phyloP scores from a whole-genome alignment of 257 asterid species.

The Solanum virginianum region DNA sequence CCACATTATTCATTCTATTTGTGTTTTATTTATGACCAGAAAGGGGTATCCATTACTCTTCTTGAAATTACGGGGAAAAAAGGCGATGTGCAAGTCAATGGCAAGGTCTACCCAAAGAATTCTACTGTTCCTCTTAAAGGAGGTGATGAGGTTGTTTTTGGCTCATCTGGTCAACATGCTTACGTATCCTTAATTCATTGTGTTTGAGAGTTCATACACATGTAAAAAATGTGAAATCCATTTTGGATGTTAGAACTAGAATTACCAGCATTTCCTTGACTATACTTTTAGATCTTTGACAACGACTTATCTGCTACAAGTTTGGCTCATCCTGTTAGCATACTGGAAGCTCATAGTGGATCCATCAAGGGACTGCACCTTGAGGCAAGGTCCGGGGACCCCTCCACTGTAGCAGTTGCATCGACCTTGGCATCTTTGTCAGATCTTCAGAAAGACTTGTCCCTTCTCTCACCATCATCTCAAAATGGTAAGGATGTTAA shows the following conservation, averaged over 20 bases:
- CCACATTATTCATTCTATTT: not conserved
- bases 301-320: slow-evolving; percentile 21
- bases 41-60: slow-evolving; percentile 44
- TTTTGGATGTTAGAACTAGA: not conserved
- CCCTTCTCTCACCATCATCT: slow-evolving; percentile 50
- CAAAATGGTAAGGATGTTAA: slow-evolving; percentile 35
- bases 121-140: slow-evolving; percentile 53
- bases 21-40: slow-evolving; percentile 21
- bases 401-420: slow-evolving; percentile 69
- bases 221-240: not conserved
- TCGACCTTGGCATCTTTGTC: slow-evolving; percentile 68
- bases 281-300: not conserved
- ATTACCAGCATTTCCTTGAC: not conserved
- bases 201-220: not conserved
- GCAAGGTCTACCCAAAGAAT: slow-evolving; percentile 52
- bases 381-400: slow-evolving; percentile 67
- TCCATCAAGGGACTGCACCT: slow-evolving; percentile 50
- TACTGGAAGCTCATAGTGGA: slow-evolving; percentile 62
- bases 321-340: slow-evolving; percentile 43
- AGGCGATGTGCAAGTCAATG: slow-evolving; percentile 81
- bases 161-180: slow-evolving; percentile 57
- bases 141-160: slow-evolving; percentile 83
- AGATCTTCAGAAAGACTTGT: slow-evolving; percentile 39
- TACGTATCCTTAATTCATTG: slow-evolving; percentile 63
- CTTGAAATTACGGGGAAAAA: slow-evolving; percentile 75